Base-by-base conservation (phyloP, 2,329 filamentous ascomycete species). In the Trichophaea hybrida region DNA sequence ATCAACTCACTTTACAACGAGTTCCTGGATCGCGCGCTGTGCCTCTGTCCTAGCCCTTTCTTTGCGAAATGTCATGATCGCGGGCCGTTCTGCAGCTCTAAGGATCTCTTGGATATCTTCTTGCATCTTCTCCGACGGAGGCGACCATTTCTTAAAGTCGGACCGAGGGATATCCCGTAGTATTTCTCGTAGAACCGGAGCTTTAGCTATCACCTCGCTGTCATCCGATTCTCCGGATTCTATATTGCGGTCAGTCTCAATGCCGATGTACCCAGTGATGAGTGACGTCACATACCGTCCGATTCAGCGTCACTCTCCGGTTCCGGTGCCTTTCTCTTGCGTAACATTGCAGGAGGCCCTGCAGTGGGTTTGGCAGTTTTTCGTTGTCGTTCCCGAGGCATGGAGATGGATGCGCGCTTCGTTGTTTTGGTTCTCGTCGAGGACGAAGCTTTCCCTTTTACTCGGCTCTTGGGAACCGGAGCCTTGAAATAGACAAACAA, bases 41-140 rank as follows among this genome's bases (percentile, higher is more conserved):
- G 66, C 67, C 49, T 65, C 63, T 12, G 58, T 55, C 15, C 61
- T 59, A 46, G 62, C 65, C 2, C 58, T 63, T 46, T 66, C 64
- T 7, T 55, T 64, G 8, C 59, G 52, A 31, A 65, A 66, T 2
- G 54, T 59, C 61, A 64, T 62, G 35, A 66, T 44, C 7, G 65
- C 61, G 4, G 63, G 61, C 34, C 58, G 59, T 46, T 63, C 61
- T 1, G 58, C 61, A 6, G 59, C 55, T 33, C 59, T 62, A 6
- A 66, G 32, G 46, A 65, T 59, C 12, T 57, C 57, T 17, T 55
- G 33, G 37, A 64, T 40, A 8, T 64, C 62, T 13, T 59, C 60
- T 24, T 52, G 54, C 12, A 33, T 32, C 15, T 59, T 59, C 35
- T 64, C 62, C 5, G 63, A 59, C 10, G 68, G 37, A 32, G 59